Conservation (phyloP, 495 filamentous ascomycete genomes). For the Aspergillus haitiensis region DNA sequence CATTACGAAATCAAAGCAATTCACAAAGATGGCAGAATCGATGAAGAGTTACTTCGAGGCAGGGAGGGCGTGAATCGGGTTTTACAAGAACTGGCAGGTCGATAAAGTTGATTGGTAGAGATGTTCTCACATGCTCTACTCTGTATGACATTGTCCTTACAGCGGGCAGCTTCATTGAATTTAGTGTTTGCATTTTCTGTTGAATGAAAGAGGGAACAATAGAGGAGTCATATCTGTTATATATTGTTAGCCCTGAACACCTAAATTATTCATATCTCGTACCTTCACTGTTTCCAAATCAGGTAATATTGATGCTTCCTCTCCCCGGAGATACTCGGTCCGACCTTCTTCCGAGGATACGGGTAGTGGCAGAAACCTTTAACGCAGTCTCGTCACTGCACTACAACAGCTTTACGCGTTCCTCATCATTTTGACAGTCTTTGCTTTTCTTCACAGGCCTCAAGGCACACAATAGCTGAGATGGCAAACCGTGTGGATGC, state of each 20-base stretch:
- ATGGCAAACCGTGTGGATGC: conserved; percentile 81
- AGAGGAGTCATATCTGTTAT: no score
- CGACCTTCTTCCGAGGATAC: conserved; percentile 17
- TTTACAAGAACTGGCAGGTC: conserved; percentile 32
- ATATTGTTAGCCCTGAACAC: no score
- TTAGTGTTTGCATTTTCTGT: no score
- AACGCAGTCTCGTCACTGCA: conserved; percentile 17
- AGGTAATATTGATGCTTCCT: conserved; percentile 22
- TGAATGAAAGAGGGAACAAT: not conserved
- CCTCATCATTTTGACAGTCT: not conserved
- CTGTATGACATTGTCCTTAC: no score
- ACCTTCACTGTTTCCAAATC: conserved; percentile 8
- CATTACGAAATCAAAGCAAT: conserved; percentile 56
- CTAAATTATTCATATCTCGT: no score
- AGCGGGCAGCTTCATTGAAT: no score
- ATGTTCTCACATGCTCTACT: not conserved
- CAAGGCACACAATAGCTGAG: conserved; percentile 14
- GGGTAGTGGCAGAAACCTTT: conserved; percentile 16
- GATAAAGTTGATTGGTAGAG: not conserved
- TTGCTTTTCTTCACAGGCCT: not conserved
- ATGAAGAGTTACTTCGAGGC: conserved; percentile 45
- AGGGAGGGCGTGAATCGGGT: conserved; percentile 47
- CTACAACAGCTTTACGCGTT: conserved; percentile 15
- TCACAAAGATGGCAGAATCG: conserved; percentile 41
- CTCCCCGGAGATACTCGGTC: conserved; percentile 17